Percentiles rank a stretch among this genome's conserved stretches.
Evolutionary conservation across 2,329 filamentous ascomycete genomes (phyloP).

Genomic region (Clathrospora elynae): DNA sequence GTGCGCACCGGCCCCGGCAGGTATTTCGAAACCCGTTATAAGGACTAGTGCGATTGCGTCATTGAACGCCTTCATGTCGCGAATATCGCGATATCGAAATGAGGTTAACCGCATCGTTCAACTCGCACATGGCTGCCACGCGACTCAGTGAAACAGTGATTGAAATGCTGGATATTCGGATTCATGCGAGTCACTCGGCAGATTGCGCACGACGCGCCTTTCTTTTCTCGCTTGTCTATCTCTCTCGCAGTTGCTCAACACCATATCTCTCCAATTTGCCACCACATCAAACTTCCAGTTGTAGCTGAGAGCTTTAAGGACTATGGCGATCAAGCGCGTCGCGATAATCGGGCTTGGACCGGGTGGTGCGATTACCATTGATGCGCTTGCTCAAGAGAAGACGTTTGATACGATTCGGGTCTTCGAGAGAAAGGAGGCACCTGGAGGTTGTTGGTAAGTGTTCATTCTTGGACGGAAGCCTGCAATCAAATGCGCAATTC

Average conservation of each 20-base stretch:
- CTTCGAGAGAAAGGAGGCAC: slow-evolving; percentile 64
- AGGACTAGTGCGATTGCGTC: slow-evolving; percentile 26
- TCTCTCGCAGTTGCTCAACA: too few relatives aligned
- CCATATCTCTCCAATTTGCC: not conserved
- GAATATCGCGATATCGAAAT: slow-evolving; percentile 12
- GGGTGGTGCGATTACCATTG: slow-evolving; percentile 63
- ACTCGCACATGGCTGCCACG: slow-evolving; percentile 7
- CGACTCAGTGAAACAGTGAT: not conserved
- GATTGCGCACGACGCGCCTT: too few relatives aligned
- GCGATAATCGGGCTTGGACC: slow-evolving; percentile 67
- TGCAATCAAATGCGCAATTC: not conserved
- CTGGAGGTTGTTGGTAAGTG: slow-evolving; percentile 67
- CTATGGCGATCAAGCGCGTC: slow-evolving; percentile 48
- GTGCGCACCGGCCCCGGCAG: too few relatives aligned
- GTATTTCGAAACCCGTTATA: too few relatives aligned
- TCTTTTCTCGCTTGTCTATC: too few relatives aligned
- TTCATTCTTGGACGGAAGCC: too few relatives aligned
- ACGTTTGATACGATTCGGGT: slow-evolving; percentile 64
- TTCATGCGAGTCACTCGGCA: too few relatives aligned
- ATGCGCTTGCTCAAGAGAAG: slow-evolving; percentile 64
- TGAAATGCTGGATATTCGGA: too few relatives aligned
- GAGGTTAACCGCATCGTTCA: too few relatives aligned
- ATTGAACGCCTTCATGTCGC: slow-evolving; percentile 29
- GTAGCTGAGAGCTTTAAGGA: too few relatives aligned
- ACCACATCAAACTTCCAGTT: too few relatives aligned